Base-by-base conservation (phyloP, 2,329 filamentous ascomycete species). In the Byssochlamys sp. region DNA sequence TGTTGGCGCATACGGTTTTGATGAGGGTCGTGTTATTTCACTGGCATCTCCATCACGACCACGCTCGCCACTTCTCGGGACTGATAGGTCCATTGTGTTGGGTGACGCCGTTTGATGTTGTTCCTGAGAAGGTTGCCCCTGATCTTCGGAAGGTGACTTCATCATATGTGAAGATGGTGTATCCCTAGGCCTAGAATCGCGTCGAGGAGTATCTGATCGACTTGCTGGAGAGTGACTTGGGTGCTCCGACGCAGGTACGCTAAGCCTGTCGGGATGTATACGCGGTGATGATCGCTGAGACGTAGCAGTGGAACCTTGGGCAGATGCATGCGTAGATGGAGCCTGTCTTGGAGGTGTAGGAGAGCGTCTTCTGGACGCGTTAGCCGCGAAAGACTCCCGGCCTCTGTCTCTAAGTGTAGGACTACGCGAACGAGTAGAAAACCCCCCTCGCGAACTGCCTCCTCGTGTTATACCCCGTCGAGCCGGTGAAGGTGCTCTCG, bases 261-360 rank as follows among this genome's bases (percentile, higher is more conserved):
- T 76, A 54, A 76, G 67, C 62, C 81, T 77, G 61, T 83, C 84
- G 14, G 78, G 77, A 63, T 84, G 81, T 12, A 80, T 71, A 27
- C 75, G 80, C 14, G 84, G 84, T 4, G 84, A 86, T 7, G 84
- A 85, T 53, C 82, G 78, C 57, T 83, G 79, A 25, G 84, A 86
- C 29, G 81, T 84, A 24, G 78, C 71, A 24, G 73, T 78, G 7
- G 84, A 86, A 45, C 78, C 80, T 57, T 78, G 73, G 25, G 77
- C 80, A 25, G 80, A 82, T 49, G 77, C 75, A 54, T 80, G 77
- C 45, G 76, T 77, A 33, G 78, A 78, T 24, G 75, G 68, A 25
- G 27, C 58, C 48, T 60, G 66, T 55, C 67, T 72, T 49, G 70
- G 69, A 31, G 77, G 77, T 45, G 81, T 84, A 27, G 78, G 79